Percentiles rank a stretch among this genome's conserved stretches.
phyloP scores from a whole-genome alignment of 805 yeast species.

The Wickerhamiella lipophila region DNA sequence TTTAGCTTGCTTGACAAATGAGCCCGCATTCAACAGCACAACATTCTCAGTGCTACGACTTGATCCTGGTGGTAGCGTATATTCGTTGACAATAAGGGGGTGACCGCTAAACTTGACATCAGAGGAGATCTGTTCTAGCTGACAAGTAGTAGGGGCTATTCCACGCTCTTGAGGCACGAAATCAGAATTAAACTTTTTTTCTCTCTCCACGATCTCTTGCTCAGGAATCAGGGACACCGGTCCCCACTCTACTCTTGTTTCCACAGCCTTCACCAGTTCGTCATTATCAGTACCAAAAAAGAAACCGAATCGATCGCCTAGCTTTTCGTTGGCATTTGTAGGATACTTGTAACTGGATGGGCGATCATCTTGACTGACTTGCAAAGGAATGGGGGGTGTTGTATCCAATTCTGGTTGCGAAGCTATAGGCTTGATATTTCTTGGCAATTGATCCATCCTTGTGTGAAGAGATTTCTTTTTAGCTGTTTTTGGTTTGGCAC shows the following conservation, averaged over 20 bases:
- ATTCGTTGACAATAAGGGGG: constrained; percentile 12
- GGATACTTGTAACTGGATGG: background rate
- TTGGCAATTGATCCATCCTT: background rate
- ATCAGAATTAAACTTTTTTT: background rate
- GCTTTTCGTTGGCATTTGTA: background rate
- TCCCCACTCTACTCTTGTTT: constrained; percentile 41
- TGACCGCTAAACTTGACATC: background rate
- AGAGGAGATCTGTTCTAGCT: background rate
- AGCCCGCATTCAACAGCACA: constrained; percentile 16
- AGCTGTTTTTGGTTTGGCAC: background rate
- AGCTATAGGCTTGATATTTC: background rate
- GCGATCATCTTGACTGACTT: background rate
- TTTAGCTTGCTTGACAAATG: constrained; percentile 8
- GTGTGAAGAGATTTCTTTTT: too few species aligned
- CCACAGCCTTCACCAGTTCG: constrained; percentile 33
- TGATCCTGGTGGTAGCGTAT: constrained; percentile 11
- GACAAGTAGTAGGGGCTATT: background rate
- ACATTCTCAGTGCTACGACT: constrained; percentile 3
- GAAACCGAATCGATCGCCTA: constrained; percentile 27
- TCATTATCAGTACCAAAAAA: constrained; percentile 41
- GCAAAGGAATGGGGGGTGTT: background rate
- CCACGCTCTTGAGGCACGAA: background rate
- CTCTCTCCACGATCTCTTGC: constrained; percentile 19
- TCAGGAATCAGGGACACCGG: constrained; percentile 34
- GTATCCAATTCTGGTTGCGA: background rate